Base-by-base conservation (phyloP, 305 asterid species). In the Lippia alba region DNA sequence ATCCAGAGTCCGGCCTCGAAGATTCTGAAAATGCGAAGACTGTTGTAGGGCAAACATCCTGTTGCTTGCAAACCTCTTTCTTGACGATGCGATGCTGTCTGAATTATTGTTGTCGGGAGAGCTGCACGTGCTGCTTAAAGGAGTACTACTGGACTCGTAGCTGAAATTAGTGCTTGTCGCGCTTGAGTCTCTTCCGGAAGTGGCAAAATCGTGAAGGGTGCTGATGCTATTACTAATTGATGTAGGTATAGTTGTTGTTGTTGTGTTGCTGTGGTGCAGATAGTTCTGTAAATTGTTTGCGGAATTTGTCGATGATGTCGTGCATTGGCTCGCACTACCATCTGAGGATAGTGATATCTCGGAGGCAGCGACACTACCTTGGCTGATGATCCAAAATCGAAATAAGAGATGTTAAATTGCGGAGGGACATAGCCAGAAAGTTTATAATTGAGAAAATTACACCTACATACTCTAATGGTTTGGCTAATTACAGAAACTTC, bases 241-340 rank as follows among this genome's bases (percentile, higher is more conserved):
- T 44, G 49, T 5, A 75, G 66, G 48, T 8, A 12, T 53, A 11
- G 83, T 67, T 40, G 86, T 36, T 40, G 86, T 36, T 36, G 0
- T 36, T 36, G 41, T 4, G 41, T 36, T 5, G 41, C 41, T 24
- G 30, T 24, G 72, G 1, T 79, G 70, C 5, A 74, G 60, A 16
- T 18, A 65, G 67, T 72, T 79, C 61, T 67, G 20, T 51, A 69
- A 36, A 55, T 57, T 14, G 0, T 45, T 33, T 18, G 61, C 16
- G 64, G 41, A 36, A 8, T 36, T 36, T 8, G 6, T 36, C 0
- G 41, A 36, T 36, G 41, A 36, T 36, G 41, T 36, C 9, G 41
- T 36, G 53, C 16, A 34, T 30, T 60, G 45, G 10, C 39, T 56
- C 9, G 0, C 24, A 17, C 10, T 48, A 11, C 11, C 17, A 3